Percentiles rank a stretch among this genome's conserved stretches.
Conservation (phyloP, 164 flowering plant species). For the Piper betle region DNA sequence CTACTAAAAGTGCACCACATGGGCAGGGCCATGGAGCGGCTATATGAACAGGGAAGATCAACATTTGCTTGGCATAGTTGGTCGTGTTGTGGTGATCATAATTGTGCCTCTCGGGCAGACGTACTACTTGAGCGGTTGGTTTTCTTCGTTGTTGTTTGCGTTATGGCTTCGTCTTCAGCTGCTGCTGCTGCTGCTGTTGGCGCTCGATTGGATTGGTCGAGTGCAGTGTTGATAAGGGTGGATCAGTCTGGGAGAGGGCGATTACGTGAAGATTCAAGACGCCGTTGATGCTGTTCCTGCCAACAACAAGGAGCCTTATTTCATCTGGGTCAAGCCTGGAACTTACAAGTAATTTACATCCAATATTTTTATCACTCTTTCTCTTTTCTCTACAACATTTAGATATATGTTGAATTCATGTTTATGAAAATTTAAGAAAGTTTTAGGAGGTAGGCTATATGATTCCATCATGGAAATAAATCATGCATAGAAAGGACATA, state of each 20-base stretch:
- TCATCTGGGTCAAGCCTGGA: slow-evolving; percentile 14
- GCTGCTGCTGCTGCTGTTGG: background rate
- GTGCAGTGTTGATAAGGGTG: slow-evolving; percentile 41
- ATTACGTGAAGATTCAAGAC: slow-evolving; percentile 47
- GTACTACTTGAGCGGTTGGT: background rate
- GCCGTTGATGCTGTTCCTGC: slow-evolving; percentile 63
- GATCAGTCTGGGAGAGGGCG: slow-evolving; percentile 64
- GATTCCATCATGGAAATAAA: no score
- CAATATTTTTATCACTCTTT: background rate
- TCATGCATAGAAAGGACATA: no score
- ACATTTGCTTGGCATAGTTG: background rate
- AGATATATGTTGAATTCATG: no score
- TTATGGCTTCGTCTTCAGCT: slow-evolving; percentile 10
- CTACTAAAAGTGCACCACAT: no score
- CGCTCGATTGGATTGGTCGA: slow-evolving; percentile 16
- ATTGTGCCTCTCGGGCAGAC: no score
- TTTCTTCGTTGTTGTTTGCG: slow-evolving; percentile 1
- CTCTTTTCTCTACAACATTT: background rate
- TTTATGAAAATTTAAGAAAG: no score
- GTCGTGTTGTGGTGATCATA: background rate
- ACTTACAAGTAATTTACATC: slow-evolving; percentile 28
- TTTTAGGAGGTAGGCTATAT: no score
- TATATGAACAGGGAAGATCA: background rate
- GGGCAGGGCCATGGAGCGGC: no score
- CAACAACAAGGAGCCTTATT: slow-evolving; percentile 1